These are phyloP conservation scores for Allium fistulosum DNA, from an alignment of 106 monocot species.

Conservation along the genomic window DNA sequence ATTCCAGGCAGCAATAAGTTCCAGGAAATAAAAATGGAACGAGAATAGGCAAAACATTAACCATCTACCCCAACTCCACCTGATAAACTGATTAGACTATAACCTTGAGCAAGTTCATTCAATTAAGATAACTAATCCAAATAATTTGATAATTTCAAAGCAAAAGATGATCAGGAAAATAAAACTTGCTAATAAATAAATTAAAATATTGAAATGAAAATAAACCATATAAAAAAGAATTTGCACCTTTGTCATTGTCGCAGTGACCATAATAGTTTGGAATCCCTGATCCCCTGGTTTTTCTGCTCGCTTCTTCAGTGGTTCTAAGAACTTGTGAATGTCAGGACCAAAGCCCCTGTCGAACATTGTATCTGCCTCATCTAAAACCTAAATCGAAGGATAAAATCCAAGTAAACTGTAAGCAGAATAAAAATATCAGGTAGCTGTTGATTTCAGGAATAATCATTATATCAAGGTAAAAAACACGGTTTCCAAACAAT, in stretches of 20 bases:
- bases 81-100: too few species aligned
- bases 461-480: too few species aligned
- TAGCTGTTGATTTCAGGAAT: too few species aligned
- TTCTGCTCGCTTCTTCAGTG: conserved; percentile 63
- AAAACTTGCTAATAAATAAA: background rate
- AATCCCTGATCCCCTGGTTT: conserved; percentile 77
- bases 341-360: conserved; percentile 97
- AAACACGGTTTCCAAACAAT: too few species aligned
- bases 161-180: background rate
- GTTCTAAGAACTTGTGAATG: conserved; percentile 84
- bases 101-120: too few species aligned
- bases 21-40: too few species aligned
- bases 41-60: too few species aligned
- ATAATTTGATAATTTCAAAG: background rate
- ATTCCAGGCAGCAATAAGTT: too few species aligned
- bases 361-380: conserved; percentile 99
- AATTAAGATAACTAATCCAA: too few species aligned
- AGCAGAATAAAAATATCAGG: too few species aligned
- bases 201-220: background rate
- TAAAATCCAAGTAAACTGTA: background rate
- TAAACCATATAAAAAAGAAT: background rate
- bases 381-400: conserved; percentile 50
- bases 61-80: too few species aligned
- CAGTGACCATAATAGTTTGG: conserved; percentile 88
- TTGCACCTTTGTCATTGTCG: conserved; percentile 87